Percentiles rank a stretch among this genome's conserved stretches.
Conservation (phyloP, 306 rosid species). For the Acmispon strigosus region DNA sequence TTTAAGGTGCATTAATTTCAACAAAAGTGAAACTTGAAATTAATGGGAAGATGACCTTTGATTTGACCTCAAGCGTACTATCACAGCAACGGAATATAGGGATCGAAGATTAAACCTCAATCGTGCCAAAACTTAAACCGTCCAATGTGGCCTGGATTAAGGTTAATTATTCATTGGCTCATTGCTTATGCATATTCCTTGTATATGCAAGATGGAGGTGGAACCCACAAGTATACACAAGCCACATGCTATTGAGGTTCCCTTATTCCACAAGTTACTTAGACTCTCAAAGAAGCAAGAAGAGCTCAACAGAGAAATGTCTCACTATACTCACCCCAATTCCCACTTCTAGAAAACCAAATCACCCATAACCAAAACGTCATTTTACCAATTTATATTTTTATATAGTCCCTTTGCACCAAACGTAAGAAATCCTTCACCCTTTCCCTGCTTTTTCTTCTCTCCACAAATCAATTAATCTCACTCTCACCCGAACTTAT, state of each 20-base stretch:
- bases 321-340: not conserved
- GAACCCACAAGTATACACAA: constrained; percentile 16
- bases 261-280: constrained; percentile 29
- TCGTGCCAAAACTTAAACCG: not conserved
- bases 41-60: not conserved
- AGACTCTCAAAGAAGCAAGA: not conserved
- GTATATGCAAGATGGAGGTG: not conserved
- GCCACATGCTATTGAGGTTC: constrained; percentile 21
- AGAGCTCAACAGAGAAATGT: not conserved
- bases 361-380: not conserved
- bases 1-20: constrained; percentile 11
- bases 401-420: constrained; percentile 38
- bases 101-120: not conserved
- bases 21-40: not conserved
- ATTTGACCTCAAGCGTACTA: constrained; percentile 8
- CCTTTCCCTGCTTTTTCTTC: not conserved
- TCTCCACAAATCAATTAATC: not conserved
- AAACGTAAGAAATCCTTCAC: constrained; percentile 29
- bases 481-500: not conserved
- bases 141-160: not conserved
- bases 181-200: not conserved
- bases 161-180: not conserved
- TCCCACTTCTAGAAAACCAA: not conserved
- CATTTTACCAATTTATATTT: too few relatives aligned
- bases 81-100: not conserved